Base-by-base conservation (phyloP, 1,139 yeast species). In the Suhomyces maxii region DNA sequence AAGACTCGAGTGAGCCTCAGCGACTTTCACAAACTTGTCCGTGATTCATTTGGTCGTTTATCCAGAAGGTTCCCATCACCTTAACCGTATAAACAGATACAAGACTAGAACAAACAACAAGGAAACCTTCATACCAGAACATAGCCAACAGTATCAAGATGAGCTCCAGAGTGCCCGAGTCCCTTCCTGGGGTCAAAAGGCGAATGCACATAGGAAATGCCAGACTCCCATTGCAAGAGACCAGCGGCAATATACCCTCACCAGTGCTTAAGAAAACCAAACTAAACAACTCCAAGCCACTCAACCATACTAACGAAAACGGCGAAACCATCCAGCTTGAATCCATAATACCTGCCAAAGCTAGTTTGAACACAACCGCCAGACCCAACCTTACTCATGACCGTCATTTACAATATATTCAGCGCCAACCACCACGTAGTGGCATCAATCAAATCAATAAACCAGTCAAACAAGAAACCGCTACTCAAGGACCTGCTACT, bases 181-280 rank as follows among this genome's bases (percentile, higher is more conserved):
- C 40, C 23, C 34, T 42, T 37, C 37, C 42, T 39, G 44, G 44
- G 31, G 37, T 47, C 40, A 47, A 47, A 18, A 55, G 54, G 41
- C 48, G 57, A 34, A 46, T 51, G 37, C 52, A 50, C 33, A 46
- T 53, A 47, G 47, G 44, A 26, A 44, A 46, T 42, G 53, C 64
- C n/a, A 56, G 80, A 49, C 63, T 65, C 33, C 79, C 80, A 5
- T 65, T 75, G 49, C 67, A 67, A 54, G 79, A 75, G 53, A 68
- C 79, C 25, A 68, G 67, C 50, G 67, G 69, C 23, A 75, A 75
- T 49, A 58, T 74, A 25, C 77, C 78, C 3, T 67, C 73, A 25
- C 78, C 78, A 1, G 60, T 54, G 26, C 51, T 62, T 36, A 73
- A 72, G 52, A 67, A 67, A 53, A 60, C 66, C 41, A 63, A 61